These are phyloP conservation scores for Candida sanyaensis DNA, from an alignment of 1,139 yeast species.

Conservation along the genomic window DNA sequence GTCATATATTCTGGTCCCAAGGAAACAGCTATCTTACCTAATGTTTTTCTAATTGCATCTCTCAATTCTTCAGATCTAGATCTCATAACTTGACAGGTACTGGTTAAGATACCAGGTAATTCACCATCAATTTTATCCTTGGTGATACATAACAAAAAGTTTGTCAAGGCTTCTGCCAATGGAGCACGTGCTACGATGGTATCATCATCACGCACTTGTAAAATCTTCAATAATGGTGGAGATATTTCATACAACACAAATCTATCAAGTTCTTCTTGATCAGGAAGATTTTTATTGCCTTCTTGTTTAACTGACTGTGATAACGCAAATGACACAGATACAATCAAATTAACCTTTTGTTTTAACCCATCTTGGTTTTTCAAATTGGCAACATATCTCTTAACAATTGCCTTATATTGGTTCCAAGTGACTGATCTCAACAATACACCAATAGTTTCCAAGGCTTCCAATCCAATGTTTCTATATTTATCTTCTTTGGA, in stretches of 20 bases:
- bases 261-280: constrained; percentile 47
- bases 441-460: constrained; percentile 62
- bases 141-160: constrained; percentile 64
- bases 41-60: constrained; percentile 79
- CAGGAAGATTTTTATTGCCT: constrained; percentile 26
- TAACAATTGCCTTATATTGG: constrained; percentile 75
- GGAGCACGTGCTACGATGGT: constrained; percentile 77
- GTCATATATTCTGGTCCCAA: constrained; percentile 76
- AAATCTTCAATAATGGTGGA: constrained; percentile 60
- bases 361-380: constrained; percentile 53
- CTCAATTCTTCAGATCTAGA: constrained; percentile 87
- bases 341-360: constrained; percentile 62
- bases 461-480: constrained; percentile 73
- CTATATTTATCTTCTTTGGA: constrained; percentile 64
- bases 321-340: constrained; percentile 62
- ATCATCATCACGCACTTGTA: constrained; percentile 71
- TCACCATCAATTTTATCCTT: constrained; percentile 55
- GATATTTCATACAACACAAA: constrained; percentile 61
- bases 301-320: constrained; percentile 22
- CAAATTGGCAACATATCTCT: constrained; percentile 66
- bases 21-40: constrained; percentile 62
- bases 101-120: constrained; percentile 81
- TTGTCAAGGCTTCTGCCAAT: constrained; percentile 79
- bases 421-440: constrained; percentile 68
- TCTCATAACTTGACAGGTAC: constrained; percentile 83